Conservation (phyloP, 176 grass and related monocot genomes). For the Aegilops longissima region DNA sequence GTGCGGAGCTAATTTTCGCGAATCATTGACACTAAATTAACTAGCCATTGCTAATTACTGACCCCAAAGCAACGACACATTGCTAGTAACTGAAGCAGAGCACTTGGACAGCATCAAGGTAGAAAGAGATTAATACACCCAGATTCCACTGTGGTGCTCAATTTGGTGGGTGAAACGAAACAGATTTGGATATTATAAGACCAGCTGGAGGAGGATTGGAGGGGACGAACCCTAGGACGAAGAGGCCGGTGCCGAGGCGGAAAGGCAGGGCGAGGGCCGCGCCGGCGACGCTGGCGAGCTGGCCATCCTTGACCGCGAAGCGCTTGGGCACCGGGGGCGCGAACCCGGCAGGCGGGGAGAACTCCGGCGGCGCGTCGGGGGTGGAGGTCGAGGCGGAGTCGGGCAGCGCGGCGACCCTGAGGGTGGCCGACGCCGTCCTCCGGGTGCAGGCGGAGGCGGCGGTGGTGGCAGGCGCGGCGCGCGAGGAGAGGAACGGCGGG, state of each 20-base stretch:
- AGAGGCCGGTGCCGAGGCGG: slow-evolving; percentile 73
- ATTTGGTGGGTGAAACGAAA: neutral
- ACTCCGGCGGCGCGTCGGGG: neutral
- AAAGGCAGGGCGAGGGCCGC: slow-evolving; percentile 76
- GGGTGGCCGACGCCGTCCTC: neutral
- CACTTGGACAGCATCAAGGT: neutral
- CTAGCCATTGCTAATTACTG: neutral
- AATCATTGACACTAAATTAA: neutral
- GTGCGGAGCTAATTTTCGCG: too few species aligned
- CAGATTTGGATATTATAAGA: neutral
- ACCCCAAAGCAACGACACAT: neutral
- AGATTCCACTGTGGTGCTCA: neutral
- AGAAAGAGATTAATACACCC: neutral
- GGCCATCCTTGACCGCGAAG: slow-evolving; percentile 63
- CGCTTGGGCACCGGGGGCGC: slow-evolving; percentile 63
- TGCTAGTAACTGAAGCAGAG: too few species aligned
- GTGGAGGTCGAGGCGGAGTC: slow-evolving; percentile 27
- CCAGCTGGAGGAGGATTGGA: neutral
- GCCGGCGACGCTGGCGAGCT: slow-evolving; percentile 49
- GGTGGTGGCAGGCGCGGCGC: neutral
- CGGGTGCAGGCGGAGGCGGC: neutral
- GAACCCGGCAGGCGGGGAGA: slow-evolving; percentile 52
- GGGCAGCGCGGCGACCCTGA: slow-evolving; percentile 32
- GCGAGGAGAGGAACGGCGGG: slow-evolving; percentile 10
- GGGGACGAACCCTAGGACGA: slow-evolving; percentile 54